phyloP scores from a whole-genome alignment of 441 rosid genomes.

The Theobroma grandiflorum region DNA sequence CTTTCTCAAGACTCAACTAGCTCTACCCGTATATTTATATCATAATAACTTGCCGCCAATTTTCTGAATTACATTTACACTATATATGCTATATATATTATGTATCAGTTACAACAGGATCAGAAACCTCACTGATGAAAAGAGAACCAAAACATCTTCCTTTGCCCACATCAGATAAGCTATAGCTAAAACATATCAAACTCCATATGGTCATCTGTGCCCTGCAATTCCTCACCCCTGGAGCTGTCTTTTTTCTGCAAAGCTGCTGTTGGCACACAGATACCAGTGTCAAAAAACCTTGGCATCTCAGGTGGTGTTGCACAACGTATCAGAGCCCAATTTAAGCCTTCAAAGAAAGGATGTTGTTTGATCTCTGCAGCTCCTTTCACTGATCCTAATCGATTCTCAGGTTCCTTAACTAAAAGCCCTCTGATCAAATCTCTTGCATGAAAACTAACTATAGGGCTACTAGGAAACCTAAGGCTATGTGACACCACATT shows the following conservation, averaged over 20 bases:
- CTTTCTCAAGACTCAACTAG: conserved; percentile 9
- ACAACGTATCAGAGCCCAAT: conserved; percentile 79
- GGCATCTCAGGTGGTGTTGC: conserved; percentile 72
- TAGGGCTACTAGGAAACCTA: conserved; percentile 60
- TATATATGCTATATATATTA: conserved; percentile 33
- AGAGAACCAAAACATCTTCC: conserved; percentile 33
- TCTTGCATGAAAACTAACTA: conserved; percentile 65
- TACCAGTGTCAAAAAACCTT: conserved; percentile 32
- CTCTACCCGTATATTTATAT: conserved; percentile 28
- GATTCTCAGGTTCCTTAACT: conserved; percentile 64
- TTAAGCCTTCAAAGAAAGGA: conserved; percentile 72
- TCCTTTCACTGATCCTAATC: conserved; percentile 69
- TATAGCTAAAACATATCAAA: conserved; percentile 61
- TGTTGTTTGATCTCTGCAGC: conserved; percentile 81
- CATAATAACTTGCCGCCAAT: conserved; percentile 28
- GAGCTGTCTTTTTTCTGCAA: conserved; percentile 42
- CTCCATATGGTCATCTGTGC: conserved; percentile 44
- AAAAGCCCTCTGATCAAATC: conserved; percentile 70
- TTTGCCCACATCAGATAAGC: conserved; percentile 19
- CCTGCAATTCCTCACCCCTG: conserved; percentile 40
- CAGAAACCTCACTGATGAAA: conserved; percentile 6
- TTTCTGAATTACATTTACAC: conserved; percentile 47
- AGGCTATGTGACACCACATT: conserved; percentile 69
- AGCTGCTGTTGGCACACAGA: conserved; percentile 16
- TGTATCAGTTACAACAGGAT: conserved; percentile 38